Base-by-base conservation (phyloP, 202 grass and related monocot genomes). In the Alloteropsis angusta region DNA sequence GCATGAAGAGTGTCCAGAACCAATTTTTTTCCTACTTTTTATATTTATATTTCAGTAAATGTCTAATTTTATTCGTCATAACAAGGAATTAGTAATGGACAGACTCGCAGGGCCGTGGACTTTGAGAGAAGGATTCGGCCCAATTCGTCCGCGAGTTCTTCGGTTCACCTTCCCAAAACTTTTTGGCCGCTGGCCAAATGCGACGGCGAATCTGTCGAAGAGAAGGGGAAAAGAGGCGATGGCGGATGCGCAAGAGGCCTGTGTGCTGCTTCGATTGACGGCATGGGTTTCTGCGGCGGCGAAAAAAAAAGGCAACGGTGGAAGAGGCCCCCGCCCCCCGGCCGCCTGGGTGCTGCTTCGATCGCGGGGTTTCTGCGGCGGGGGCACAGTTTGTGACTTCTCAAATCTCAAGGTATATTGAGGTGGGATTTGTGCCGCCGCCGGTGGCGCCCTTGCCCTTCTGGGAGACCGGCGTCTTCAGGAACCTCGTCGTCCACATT, bases 401-500 rank as follows among this genome's bases (percentile, higher is more conserved):
- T 71, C 57, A 9, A n/a, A n/a, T n/a, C n/a, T n/a, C n/a, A 36
- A 78, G 42, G 28, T 30, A 22, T 58, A 14, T 66, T 80, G 62
- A 85, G 73, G 68, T 78, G 82, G 41, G 21, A 21, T 43, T 43
- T 21, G 6, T 38, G 52, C 80, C 80, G 3, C 79, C 77, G 44
- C 59, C 65, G 48, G 59, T 72, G 21, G 57, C 58, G 12, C 76
- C 71, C 30, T 72, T 80, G 43, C 82, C 72, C 16, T 30, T 78
- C 35, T 14, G 23, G 62, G 85, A 86, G 52, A 39, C 53, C 8
- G 74, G 91, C 28, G 75, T 82, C 45, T 68, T 82, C 26, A 70
- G 83, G 26, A 88, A 80, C 49, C 76, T 88, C 39, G 79, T 84
- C 48, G 61, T 78, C 48, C 38, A 81, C 60, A 78, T 59, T 28